These are phyloP conservation scores for Nidularia sp. DNA, from an alignment of 768 basidiomycete genomes.

Conservation along the genomic window DNA sequence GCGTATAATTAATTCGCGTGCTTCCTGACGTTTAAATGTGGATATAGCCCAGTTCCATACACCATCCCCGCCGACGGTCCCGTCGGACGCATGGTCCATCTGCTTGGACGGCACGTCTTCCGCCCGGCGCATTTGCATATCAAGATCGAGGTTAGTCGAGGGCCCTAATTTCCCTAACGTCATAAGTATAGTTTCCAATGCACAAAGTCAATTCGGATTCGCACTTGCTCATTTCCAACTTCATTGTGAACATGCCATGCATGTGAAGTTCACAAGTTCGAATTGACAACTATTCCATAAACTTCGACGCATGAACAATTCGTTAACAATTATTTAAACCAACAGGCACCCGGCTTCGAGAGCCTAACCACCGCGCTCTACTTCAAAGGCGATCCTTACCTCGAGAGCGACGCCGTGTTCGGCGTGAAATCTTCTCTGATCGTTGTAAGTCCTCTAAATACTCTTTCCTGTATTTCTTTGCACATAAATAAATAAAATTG, in stretches of 20 bases:
- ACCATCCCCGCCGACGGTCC: slow-evolving; percentile 80
- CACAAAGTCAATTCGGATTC: too few species aligned
- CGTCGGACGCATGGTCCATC: slow-evolving; percentile 56
- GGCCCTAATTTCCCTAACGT: background rate
- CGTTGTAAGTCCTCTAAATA: slow-evolving; percentile 43
- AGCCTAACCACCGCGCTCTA: slow-evolving; percentile 74
- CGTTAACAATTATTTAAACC: too few species aligned
- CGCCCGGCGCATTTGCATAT: slow-evolving; percentile 82
- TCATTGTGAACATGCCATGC: too few species aligned
- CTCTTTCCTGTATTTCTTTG: background rate
- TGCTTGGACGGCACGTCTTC: slow-evolving; percentile 64
- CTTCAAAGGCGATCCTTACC: slow-evolving; percentile 62
- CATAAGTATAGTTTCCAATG: background rate
- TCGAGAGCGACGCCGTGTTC: slow-evolving; percentile 74
- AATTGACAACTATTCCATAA: too few species aligned
- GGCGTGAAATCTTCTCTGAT: slow-evolving; percentile 79
- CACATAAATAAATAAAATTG: background rate
- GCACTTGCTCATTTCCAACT: too few species aligned
- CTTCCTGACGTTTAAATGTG: background rate
- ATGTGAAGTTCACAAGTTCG: slow-evolving; percentile 17
- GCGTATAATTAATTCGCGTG: background rate
- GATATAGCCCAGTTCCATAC: slow-evolving; percentile 50
- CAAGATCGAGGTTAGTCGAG: slow-evolving; percentile 46
- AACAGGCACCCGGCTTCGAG: slow-evolving; percentile 60
- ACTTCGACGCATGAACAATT: too few species aligned